Evolutionary conservation across 2,329 filamentous ascomycete genomes (phyloP).

Genomic region (Microascus cirrosus): DNA sequence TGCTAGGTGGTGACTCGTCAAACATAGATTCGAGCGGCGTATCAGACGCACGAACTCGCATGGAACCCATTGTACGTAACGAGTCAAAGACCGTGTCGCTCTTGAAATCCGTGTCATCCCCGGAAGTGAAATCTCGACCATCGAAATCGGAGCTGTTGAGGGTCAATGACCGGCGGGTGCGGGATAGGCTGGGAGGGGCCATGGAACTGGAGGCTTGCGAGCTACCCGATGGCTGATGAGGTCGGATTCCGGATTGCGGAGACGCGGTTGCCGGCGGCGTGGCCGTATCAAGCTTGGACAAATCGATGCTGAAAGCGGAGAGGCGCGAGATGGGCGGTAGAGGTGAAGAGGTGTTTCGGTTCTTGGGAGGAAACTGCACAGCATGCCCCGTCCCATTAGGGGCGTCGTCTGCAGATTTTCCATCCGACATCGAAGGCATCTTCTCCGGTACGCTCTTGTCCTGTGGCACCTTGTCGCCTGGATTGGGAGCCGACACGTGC

Average conservation of each 20-base stretch:
- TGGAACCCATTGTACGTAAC: constrained; percentile 58
- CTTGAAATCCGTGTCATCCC: constrained; percentile 66
- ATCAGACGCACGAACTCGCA: constrained; percentile 53
- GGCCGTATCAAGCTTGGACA: constrained; percentile 26
- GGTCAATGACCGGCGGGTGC: constrained; percentile 36
- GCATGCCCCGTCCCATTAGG: constrained; percentile 11
- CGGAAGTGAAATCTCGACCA: constrained; percentile 49
- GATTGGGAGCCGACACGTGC: constrained; percentile 40
- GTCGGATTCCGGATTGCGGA: constrained; percentile 20
- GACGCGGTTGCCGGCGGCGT: constrained; percentile 7
- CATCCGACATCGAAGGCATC: constrained; percentile 9
- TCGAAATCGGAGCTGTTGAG: constrained; percentile 62
- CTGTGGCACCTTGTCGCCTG: constrained; percentile 11
- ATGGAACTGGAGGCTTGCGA: constrained; percentile 26
- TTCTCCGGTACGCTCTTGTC: background rate
- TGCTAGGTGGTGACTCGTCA: constrained; percentile 61
- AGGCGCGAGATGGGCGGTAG: constrained; percentile 41
- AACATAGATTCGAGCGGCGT: constrained; percentile 71
- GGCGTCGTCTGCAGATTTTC: constrained; percentile 9
- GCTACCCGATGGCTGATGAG: constrained; percentile 30
- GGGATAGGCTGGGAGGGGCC: constrained; percentile 21
- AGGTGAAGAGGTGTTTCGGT: constrained; percentile 42
- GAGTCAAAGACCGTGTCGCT: constrained; percentile 73
- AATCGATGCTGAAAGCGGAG: constrained; percentile 43
- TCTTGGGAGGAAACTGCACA: constrained; percentile 9